Evolutionary conservation across 768 basidiomycete species (phyloP).

Genomic region (Harrya chromipes): DNA sequence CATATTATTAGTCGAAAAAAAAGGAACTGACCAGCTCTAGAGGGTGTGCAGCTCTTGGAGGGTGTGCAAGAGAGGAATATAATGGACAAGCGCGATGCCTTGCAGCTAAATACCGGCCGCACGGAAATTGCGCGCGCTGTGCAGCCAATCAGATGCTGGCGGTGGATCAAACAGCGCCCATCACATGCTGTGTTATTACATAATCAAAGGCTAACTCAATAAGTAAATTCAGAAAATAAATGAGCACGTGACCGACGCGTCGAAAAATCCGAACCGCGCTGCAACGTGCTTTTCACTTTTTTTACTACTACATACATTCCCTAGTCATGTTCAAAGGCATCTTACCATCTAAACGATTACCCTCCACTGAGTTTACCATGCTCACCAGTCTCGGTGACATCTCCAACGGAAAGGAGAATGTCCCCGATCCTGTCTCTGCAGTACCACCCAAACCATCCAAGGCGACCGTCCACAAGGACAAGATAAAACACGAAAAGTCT

Average conservation of each 20-base stretch:
- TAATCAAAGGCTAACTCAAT: constrained; percentile 7
- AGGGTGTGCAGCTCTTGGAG: not conserved
- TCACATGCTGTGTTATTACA: constrained; percentile 7
- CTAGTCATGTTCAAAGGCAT: constrained; percentile 76
- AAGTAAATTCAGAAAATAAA: constrained; percentile 27
- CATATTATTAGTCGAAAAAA: not conserved
- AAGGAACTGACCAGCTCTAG: constrained; percentile 1
- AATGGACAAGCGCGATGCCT: not conserved
- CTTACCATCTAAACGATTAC: constrained; percentile 62
- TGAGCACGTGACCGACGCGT: constrained; percentile 33
- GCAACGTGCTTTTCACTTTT: constrained; percentile 3
- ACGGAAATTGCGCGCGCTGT: constrained; percentile 27
- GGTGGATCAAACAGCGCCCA: constrained; percentile 15
- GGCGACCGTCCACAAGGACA: constrained; percentile 19
- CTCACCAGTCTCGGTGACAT: constrained; percentile 52
- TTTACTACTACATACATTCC: not conserved
- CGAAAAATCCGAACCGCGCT: constrained; percentile 31
- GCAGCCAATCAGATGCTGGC: constrained; percentile 17
- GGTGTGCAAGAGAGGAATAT: not conserved
- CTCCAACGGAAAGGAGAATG: constrained; percentile 66
- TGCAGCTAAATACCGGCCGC: constrained; percentile 28
- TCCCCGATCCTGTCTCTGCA: constrained; percentile 40
- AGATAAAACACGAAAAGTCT: constrained; percentile 41
- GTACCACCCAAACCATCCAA: constrained; percentile 31
- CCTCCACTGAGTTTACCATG: constrained; percentile 72